A percentile compares a stretch with the other conserved stretches of the same genome.
These are phyloP conservation scores for Magnaporthiopsis rhizophila DNA, from an alignment of 2,329 filamentous ascomycete genomes.

Conservation along the genomic window DNA sequence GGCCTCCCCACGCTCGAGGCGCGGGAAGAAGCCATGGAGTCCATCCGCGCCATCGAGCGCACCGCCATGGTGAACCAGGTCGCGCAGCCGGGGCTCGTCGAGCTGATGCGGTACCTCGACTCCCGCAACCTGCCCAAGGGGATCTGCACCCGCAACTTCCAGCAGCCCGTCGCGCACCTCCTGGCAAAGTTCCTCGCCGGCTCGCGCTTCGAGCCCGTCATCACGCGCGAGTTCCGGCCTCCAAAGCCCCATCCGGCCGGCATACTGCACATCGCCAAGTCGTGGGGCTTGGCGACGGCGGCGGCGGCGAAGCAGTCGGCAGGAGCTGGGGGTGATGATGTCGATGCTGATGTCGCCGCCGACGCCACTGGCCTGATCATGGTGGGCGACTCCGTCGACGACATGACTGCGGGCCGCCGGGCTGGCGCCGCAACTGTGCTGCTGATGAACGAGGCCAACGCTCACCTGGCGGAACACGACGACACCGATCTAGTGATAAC, in stretches of 20 bases:
- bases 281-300: slow-evolving; percentile 53
- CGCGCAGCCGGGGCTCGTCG: slow-evolving; percentile 70
- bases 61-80: slow-evolving; percentile 71
- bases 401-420: slow-evolving; percentile 77
- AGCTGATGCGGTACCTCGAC: slow-evolving; percentile 79
- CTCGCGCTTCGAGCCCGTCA: slow-evolving; percentile 65
- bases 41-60: slow-evolving; percentile 73
- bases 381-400: slow-evolving; percentile 79
- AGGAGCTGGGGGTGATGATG: slow-evolving; percentile 7
- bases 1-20: slow-evolving; percentile 51
- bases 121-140: slow-evolving; percentile 59
- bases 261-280: slow-evolving; percentile 73
- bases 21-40: slow-evolving; percentile 59
- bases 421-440: slow-evolving; percentile 90
- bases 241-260: slow-evolving; percentile 86
- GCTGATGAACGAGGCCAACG: slow-evolving; percentile 75
- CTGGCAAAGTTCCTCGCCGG: slow-evolving; percentile 64
- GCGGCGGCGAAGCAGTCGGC: neutral
- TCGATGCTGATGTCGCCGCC: slow-evolving; percentile 17
- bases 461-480: slow-evolving; percentile 58
- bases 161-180: slow-evolving; percentile 66
- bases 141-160: slow-evolving; percentile 93
- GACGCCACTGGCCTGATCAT: slow-evolving; percentile 48
- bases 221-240: slow-evolving; percentile 74
- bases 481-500: slow-evolving; percentile 70